A percentile compares a stretch with the other conserved stretches of the same genome.
phyloP scores from a whole-genome alignment of 805 yeast genomes.

The Saccharomycopsis fibuligera region DNA sequence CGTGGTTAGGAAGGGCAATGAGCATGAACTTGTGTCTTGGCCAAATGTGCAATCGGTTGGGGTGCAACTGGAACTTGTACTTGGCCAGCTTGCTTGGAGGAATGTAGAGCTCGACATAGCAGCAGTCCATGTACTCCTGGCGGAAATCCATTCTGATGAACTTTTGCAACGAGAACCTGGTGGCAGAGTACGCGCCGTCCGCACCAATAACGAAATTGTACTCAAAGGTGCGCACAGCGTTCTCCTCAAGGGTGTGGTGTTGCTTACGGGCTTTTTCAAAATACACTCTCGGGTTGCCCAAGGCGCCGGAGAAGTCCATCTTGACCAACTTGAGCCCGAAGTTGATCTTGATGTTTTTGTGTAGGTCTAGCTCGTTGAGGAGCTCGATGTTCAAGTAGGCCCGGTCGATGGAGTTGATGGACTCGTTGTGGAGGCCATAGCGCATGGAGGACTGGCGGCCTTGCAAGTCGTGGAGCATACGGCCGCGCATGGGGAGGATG shows the following conservation, averaged over 20 bases:
- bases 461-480: conserved; percentile 74
- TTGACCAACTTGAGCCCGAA: conserved; percentile 54
- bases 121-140: conserved; percentile 78
- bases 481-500: conserved; percentile 79
- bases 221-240: conserved; percentile 22
- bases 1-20: conserved; percentile 79
- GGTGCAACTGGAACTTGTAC: conserved; percentile 46
- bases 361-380: conserved; percentile 55
- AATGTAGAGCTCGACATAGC: conserved; percentile 73
- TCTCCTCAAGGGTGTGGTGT: conserved; percentile 22
- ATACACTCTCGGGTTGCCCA: conserved; percentile 24
- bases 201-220: conserved; percentile 71
- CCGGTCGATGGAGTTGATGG: conserved; percentile 82
- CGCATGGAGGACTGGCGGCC: conserved; percentile 63
- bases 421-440: conserved; percentile 67
- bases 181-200: conserved; percentile 78
- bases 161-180: conserved; percentile 63
- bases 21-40: conserved; percentile 83
- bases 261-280: conserved; percentile 15
- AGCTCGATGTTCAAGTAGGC: conserved; percentile 57
- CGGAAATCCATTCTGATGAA: conserved; percentile 58
- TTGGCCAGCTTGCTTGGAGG: conserved; percentile 41
- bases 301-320: conserved; percentile 29
- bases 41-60: conserved; percentile 88
- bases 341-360: conserved; percentile 37